Percentiles rank a stretch among this genome's conserved stretches.
These are phyloP conservation scores for Leccinum incarnatum DNA, from an alignment of 768 basidiomycete genomes.

Conservation along the genomic window DNA sequence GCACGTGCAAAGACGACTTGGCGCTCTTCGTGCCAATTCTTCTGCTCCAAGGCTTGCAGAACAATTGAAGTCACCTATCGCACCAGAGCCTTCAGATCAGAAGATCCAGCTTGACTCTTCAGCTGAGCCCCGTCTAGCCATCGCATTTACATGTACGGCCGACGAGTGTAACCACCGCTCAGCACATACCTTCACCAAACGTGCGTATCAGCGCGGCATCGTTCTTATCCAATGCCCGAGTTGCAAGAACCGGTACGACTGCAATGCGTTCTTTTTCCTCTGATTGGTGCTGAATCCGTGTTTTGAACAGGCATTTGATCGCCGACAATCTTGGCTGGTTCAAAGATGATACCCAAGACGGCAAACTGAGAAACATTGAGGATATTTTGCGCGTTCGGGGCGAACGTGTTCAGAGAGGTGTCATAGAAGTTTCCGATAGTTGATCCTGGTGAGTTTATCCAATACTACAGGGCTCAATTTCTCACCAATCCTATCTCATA, in stretches of 20 bases:
- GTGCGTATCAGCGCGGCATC: conserved; percentile 83
- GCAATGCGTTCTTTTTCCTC: neutral
- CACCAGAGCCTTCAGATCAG: conserved; percentile 4
- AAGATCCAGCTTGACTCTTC: conserved; percentile 34
- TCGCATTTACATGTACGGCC: conserved; percentile 88
- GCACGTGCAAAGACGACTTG: conserved; percentile 38
- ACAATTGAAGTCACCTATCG: neutral
- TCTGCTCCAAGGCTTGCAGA: conserved; percentile 8
- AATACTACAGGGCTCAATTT: neutral
- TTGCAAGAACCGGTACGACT: conserved; percentile 78
- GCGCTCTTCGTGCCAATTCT: conserved; percentile 21
- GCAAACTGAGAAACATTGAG: conserved; percentile 76
- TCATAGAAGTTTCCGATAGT: conserved; percentile 51
- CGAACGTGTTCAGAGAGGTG: conserved; percentile 63
- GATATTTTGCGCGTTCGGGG: conserved; percentile 77
- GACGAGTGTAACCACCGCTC: conserved; percentile 72
- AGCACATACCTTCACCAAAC: conserved; percentile 82
- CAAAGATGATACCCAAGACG: conserved; percentile 73
- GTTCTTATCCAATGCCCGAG: conserved; percentile 90
- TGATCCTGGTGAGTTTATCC: conserved; percentile 12
- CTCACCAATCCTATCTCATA: neutral
- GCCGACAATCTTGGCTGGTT: conserved; percentile 95
- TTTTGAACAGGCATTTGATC: conserved; percentile 62
- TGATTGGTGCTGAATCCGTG: neutral
- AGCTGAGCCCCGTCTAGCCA: conserved; percentile 58